phyloP scores from a whole-genome alignment of 768 basidiomycete species.

The Suillus variegatus region DNA sequence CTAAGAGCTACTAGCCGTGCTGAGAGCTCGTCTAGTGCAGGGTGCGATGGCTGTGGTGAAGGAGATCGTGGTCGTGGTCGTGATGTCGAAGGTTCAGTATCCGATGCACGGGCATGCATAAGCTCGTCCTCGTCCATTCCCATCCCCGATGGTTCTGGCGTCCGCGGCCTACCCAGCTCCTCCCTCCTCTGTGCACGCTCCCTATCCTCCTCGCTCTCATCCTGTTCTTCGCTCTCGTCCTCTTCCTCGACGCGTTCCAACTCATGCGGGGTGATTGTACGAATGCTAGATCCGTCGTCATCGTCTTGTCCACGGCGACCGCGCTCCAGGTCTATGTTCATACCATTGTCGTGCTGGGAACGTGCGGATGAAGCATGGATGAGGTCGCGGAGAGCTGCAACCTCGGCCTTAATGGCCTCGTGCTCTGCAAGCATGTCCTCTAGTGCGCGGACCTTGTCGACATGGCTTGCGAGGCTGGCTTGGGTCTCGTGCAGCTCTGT shows the following conservation, averaged over 20 bases:
- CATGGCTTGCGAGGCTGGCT: constrained; percentile 68
- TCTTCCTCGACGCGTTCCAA: constrained; percentile 76
- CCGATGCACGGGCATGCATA: constrained; percentile 11
- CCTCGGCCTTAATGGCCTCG: constrained; percentile 78
- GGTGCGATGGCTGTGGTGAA: constrained; percentile 27
- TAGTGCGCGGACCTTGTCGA: constrained; percentile 81
- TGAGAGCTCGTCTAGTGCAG: constrained; percentile 57
- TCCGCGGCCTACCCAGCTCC: constrained; percentile 70
- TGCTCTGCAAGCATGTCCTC: constrained; percentile 85
- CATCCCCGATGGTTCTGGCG: constrained; percentile 76
- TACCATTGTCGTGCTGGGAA: constrained; percentile 18
- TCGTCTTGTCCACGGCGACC: constrained; percentile 45
- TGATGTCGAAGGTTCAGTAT: constrained; percentile 32
- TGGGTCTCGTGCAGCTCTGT: constrained; percentile 85
- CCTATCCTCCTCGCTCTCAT: constrained; percentile 46
- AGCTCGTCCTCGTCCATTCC: constrained; percentile 46
- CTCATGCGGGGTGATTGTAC: constrained; percentile 69
- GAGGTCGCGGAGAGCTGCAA: constrained; percentile 67
- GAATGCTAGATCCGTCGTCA: constrained; percentile 71
- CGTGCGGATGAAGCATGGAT: constrained; percentile 49
- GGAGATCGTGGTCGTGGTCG: constrained; percentile 17
- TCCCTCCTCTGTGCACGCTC: constrained; percentile 46
- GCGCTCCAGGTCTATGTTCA: constrained; percentile 13
- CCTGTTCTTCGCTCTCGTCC: constrained; percentile 57
- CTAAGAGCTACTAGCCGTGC: constrained; percentile 62